Percentiles rank a stretch among this genome's conserved stretches.
These are phyloP conservation scores for Clarireedia paspali DNA, from an alignment of 2,329 filamentous ascomycete genomes.

Conservation along the genomic window DNA sequence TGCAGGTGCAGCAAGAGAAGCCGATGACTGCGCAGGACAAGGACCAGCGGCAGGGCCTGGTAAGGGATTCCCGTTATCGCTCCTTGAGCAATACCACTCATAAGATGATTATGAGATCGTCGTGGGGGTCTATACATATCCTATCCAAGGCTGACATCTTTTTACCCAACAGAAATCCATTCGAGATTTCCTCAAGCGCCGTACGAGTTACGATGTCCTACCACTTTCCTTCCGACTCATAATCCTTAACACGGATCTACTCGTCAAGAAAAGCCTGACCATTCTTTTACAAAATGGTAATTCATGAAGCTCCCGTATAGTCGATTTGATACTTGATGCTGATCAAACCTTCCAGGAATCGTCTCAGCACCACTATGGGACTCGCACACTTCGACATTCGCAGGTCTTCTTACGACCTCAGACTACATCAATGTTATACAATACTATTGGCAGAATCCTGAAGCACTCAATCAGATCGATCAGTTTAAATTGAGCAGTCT, in stretches of 20 bases:
- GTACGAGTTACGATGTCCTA: constrained; percentile 95
- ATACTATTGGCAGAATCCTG: constrained; percentile 97
- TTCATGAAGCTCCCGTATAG: constrained; percentile 5
- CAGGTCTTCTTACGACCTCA: constrained; percentile 86
- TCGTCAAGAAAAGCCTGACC: constrained; percentile 94
- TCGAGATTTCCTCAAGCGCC: constrained; percentile 89
- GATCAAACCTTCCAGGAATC: constrained; percentile 55
- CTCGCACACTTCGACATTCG: constrained; percentile 85
- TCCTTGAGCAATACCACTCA: not conserved
- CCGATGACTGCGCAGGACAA: constrained; percentile 58
- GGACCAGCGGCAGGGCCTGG: constrained; percentile 72
- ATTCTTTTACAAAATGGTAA: constrained; percentile 93
- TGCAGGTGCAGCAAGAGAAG: constrained; percentile 12
- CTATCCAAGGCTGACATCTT: constrained; percentile 23
- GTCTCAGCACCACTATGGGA: constrained; percentile 98
- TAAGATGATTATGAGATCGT: constrained; percentile 1
- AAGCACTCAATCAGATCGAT: constrained; percentile 81
- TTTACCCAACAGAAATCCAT: constrained; percentile 62
- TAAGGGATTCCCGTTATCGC: constrained; percentile 37
- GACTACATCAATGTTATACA: constrained; percentile 99
- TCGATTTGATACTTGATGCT: not conserved
- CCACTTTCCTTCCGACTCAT: constrained; percentile 94
- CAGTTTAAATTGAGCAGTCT: constrained; percentile 90
- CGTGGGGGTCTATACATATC: constrained; percentile 5
- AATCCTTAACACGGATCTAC: constrained; percentile 85